These are phyloP conservation scores for Cenchrus americanus DNA, from an alignment of 176 grass and related monocot species.

Conservation along the genomic window DNA sequence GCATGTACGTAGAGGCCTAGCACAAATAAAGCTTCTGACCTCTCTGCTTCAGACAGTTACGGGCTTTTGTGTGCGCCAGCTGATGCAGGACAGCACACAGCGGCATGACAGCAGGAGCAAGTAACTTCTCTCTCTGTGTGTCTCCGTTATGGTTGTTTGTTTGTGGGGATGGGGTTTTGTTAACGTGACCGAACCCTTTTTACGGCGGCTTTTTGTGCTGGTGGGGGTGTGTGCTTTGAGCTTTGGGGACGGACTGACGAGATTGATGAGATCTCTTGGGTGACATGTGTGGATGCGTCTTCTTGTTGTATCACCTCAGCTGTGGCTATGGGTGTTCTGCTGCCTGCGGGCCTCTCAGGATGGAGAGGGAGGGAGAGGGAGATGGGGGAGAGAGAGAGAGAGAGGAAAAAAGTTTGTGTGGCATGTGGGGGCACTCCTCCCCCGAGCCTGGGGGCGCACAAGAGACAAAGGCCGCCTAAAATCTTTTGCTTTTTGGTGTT, in stretches of 20 bases:
- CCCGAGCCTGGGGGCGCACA: conserved; percentile 12
- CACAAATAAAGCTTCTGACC: background rate
- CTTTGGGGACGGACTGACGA: conserved; percentile 29
- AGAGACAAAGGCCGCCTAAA: conserved; percentile 55
- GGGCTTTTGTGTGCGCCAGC: conserved; percentile 22
- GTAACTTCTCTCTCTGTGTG: background rate
- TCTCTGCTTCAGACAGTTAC: background rate
- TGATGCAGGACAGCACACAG: background rate
- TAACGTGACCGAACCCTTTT: background rate
- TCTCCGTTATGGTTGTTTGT: no score
- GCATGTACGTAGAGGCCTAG: background rate
- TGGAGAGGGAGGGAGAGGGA: background rate
- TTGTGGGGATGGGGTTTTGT: background rate
- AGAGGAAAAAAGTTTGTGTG: background rate
- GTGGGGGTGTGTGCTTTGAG: background rate
- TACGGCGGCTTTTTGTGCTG: conserved; percentile 20
- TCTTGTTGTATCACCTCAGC: background rate
- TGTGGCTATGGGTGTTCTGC: no score
- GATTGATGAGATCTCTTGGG: conserved; percentile 13
- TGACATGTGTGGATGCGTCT: conserved; percentile 16
- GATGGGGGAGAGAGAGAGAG: background rate
- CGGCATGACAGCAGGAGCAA: background rate
- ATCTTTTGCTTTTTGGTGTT: conserved; percentile 1
- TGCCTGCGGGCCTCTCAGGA: conserved; percentile 19
- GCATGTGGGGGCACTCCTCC: background rate